Percentiles rank a stretch among this genome's conserved stretches.
phyloP scores from a whole-genome alignment of 176 grass and related monocot species.

The Aegilops longissima region DNA sequence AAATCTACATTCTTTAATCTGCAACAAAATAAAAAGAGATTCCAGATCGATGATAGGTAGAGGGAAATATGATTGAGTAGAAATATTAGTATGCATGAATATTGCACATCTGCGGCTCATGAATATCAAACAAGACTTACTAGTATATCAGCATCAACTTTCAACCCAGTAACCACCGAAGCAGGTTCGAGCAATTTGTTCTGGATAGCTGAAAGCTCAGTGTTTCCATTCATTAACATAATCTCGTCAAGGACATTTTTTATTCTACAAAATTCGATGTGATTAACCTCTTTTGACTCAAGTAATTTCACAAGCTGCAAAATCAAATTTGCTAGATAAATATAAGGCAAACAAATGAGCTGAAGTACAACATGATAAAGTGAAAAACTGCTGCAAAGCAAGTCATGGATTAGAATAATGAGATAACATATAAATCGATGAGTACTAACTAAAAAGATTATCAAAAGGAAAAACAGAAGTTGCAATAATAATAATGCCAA shows the following conservation, averaged over 20 bases:
- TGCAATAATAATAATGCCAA: neutral
- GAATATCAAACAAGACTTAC: conserved; percentile 42
- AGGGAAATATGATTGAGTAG: neutral
- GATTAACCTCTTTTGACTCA: conserved; percentile 93
- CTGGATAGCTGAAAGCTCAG: conserved; percentile 75
- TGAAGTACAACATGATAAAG: conserved; percentile 35
- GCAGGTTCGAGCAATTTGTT: conserved; percentile 61
- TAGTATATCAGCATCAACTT: conserved; percentile 74
- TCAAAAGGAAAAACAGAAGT: conserved; percentile 2
- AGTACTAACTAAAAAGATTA: neutral
- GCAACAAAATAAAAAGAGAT: conserved; percentile 24
- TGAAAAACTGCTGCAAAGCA: conserved; percentile 17
- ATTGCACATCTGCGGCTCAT: neutral
- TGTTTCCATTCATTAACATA: conserved; percentile 67
- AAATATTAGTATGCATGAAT: conserved; percentile 7
- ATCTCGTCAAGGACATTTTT: conserved; percentile 85
- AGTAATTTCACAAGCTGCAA: conserved; percentile 97
- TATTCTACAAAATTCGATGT: conserved; percentile 95
- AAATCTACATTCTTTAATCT: conserved; percentile 76
- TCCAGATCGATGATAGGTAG: neutral
- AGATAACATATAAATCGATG: conserved; percentile 13
- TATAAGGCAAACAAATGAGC: conserved; percentile 25
- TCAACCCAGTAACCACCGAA: conserved; percentile 75
- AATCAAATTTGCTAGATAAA: conserved; percentile 26
- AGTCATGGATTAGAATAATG: conserved; percentile 1